Evolutionary conservation across 495 filamentous ascomycete genomes (phyloP).

Genomic region (Parathielavia appendiculata): DNA sequence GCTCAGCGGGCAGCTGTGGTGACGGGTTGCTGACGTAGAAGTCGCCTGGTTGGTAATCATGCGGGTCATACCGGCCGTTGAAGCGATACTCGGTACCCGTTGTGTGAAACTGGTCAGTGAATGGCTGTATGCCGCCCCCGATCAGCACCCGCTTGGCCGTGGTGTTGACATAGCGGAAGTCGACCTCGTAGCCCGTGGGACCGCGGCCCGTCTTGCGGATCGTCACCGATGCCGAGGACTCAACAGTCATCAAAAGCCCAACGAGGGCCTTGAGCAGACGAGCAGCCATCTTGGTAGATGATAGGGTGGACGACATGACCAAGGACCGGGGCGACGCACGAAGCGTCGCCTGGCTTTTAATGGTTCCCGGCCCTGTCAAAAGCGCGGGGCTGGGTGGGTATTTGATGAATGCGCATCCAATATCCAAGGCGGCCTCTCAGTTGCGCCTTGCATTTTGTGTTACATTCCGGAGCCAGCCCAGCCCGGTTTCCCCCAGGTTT

Average conservation of each 20-base stretch:
- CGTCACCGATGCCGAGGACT: constrained; percentile 26
- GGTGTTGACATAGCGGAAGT: constrained; percentile 31
- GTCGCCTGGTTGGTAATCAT: constrained; percentile 31
- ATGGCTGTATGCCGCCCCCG: constrained; percentile 29
- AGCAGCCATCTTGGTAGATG: no score
- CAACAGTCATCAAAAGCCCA: background rate
- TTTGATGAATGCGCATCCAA: no score
- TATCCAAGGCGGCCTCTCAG: no score
- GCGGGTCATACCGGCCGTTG: constrained; percentile 26
- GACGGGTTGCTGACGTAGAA: constrained; percentile 27
- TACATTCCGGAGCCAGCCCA: no score
- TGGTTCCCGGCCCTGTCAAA: no score
- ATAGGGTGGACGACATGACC: no score
- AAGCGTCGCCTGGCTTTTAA: no score
- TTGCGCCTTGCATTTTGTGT: no score
- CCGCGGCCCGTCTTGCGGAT: constrained; percentile 31
- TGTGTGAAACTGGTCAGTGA: constrained; percentile 33
- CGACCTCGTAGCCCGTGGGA: constrained; percentile 32
- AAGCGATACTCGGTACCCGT: constrained; percentile 22
- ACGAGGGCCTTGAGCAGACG: background rate
- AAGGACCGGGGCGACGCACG: background rate
- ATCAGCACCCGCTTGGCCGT: constrained; percentile 31
- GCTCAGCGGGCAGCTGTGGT: constrained; percentile 14
- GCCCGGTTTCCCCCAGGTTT: no score
- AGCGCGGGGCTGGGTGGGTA: no score